Evolutionary conservation across 2,329 filamentous ascomycete species (phyloP), one percentile per base, ranked within the genome.

Genomic region (Rhinocladiella mackenziei): DNA sequence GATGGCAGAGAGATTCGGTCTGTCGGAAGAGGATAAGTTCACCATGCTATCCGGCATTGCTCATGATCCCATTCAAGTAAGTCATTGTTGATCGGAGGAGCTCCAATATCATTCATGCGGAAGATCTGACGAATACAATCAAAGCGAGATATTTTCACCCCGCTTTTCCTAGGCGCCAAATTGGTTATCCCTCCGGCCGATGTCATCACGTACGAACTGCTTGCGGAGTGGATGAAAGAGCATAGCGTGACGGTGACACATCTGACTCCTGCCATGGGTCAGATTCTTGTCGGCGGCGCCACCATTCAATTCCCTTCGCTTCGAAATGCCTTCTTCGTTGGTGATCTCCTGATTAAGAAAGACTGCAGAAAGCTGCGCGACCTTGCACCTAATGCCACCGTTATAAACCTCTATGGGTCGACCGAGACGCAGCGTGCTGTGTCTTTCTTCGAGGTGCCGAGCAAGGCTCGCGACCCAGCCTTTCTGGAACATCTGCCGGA

Each of bases 251-350:
- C 83, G 11, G 85, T 89, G 14, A 88, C 84, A 9, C 92, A 97
- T 65, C 69, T 97, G 28, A 98, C 92, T 1, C 92, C 92, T 7
- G 92, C 92, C 45, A 96, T 97, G 89, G 89, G 89, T 43, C 87
- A 96, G 58, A 92, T 97, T 50, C 71, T 97, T 2, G 83, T 91
- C n/a, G 89, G 89, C 31, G 87, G 86, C 55, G 85, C 88, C 17
- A 82, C 71, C 2, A 81, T 86, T 0, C 66, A 85, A 54, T 94
- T 96, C 59, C 84, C 87, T 1, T 73, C 76, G 9, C 72, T 97
- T n/a, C 75, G 83, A 45, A 74, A 80, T 45, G 88, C 83, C 13
- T 91, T 97, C 72, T 97, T 91, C 51, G 91, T 97, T 1, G 92
- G 92, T 22, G 91, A 97, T 60, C 73, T 96, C 23, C 66, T 97